Evolutionary conservation across 305 asterid species (phyloP).

Genomic region (Fraxinus ornus): DNA sequence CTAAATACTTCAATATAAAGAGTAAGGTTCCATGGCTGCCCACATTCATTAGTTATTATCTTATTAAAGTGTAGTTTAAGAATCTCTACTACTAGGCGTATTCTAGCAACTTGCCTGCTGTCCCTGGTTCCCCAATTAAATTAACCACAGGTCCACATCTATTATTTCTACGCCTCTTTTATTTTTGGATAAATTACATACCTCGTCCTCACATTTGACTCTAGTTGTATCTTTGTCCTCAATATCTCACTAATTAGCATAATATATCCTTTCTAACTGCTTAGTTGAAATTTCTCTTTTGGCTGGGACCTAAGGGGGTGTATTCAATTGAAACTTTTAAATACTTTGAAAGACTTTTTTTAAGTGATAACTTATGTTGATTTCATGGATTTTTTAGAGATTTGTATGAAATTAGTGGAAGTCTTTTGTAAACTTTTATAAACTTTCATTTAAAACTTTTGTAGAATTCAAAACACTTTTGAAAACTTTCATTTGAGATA

Average conservation of each 20-base stretch:
- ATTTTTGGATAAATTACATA: constrained; percentile 10
- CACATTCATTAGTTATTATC: constrained; percentile 17
- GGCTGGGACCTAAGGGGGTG: background rate
- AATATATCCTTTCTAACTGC: background rate
- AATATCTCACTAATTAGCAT: background rate
- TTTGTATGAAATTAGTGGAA: too few species aligned
- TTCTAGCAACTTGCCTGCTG: constrained; percentile 27
- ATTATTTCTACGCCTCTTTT: constrained; percentile 11
- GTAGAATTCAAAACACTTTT: too few species aligned
- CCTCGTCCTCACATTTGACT: background rate
- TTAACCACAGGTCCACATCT: background rate
- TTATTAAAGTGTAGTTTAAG: constrained; percentile 24
- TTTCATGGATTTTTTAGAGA: too few species aligned
- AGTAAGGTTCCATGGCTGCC: constrained; percentile 17
- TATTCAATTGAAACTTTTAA: too few species aligned
- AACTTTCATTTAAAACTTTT: too few species aligned
- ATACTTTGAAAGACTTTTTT: too few species aligned
- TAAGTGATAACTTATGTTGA: too few species aligned
- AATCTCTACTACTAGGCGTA: constrained; percentile 27
- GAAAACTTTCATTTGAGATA: too few species aligned
- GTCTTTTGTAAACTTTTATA: too few species aligned
- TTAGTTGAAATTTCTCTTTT: background rate
- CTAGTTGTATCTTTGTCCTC: background rate
- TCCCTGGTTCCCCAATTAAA: constrained; percentile 19
- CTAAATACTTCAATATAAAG: background rate